Evolutionary conservation across 1,139 yeast species (phyloP).

Genomic region (Meyerozyma guilliermondii): DNA sequence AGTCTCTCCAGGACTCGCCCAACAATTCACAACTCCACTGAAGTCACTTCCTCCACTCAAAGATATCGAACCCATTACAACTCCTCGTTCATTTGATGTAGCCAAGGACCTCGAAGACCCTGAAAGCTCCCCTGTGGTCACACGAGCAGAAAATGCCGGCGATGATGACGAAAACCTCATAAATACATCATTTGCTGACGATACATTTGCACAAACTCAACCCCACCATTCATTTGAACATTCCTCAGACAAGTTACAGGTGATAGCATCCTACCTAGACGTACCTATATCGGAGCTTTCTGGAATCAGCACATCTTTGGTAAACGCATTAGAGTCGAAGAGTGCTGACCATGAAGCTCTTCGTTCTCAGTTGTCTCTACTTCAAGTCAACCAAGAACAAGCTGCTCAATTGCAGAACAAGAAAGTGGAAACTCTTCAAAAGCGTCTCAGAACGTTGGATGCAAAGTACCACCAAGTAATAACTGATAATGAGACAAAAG

Average conservation of each 20-base stretch:
- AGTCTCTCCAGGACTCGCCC: slow-evolving; percentile 6
- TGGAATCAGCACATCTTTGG: slow-evolving; percentile 14
- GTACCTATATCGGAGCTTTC: slow-evolving; percentile 21
- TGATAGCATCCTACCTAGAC: slow-evolving; percentile 29
- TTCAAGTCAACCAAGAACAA: slow-evolving; percentile 54
- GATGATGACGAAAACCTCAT: slow-evolving; percentile 3
- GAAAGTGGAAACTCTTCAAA: slow-evolving; percentile 17
- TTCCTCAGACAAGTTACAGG: slow-evolving; percentile 5
- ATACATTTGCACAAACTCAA: neutral
- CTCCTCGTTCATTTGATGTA: slow-evolving; percentile 40
- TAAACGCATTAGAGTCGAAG: slow-evolving; percentile 35
- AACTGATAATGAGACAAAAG: slow-evolving; percentile 21
- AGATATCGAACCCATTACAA: slow-evolving; percentile 38
- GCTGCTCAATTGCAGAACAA: slow-evolving; percentile 28
- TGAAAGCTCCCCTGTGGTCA: slow-evolving; percentile 16
- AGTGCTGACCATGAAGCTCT: slow-evolving; percentile 46
- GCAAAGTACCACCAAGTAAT: slow-evolving; percentile 25
- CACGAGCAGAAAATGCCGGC: slow-evolving; percentile 5
- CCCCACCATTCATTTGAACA: neutral
- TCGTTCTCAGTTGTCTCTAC: slow-evolving; percentile 45
- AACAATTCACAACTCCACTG: slow-evolving; percentile 36
- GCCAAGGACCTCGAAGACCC: slow-evolving; percentile 26
- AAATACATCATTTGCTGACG: neutral
- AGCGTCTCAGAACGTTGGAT: slow-evolving; percentile 21
- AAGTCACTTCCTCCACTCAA: slow-evolving; percentile 40